Conservation (phyloP, 495 filamentous ascomycete species). For the Lichina pygmaea region DNA sequence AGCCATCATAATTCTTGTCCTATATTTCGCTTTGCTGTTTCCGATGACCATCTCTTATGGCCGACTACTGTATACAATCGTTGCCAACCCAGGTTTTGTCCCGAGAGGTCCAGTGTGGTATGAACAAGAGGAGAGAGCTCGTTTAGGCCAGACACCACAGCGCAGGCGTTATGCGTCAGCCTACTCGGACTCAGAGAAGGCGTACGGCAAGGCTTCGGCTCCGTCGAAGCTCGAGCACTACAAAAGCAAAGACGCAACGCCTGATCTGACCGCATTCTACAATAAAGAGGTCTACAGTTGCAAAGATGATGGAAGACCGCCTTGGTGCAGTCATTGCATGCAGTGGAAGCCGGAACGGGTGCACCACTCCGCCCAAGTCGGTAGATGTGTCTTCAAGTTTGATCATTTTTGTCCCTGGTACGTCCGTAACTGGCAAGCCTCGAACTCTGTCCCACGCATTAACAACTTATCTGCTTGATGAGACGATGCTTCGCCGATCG, state of each 20-base stretch:
- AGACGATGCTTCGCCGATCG: background rate
- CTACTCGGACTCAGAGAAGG: background rate
- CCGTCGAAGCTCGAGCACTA: constrained; percentile 7
- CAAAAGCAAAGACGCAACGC: background rate
- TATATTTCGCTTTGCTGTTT: constrained; percentile 44
- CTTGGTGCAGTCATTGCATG: constrained; percentile 53
- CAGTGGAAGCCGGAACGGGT: constrained; percentile 66
- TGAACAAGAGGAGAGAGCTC: constrained; percentile 1
- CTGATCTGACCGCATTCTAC: constrained; percentile 31
- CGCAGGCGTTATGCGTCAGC: background rate
- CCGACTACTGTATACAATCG: constrained; percentile 35
- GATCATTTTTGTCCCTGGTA: constrained; percentile 89
- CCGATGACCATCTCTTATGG: constrained; percentile 38
- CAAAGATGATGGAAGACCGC: constrained; percentile 48
- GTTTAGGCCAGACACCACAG: background rate
- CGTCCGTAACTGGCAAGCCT: constrained; percentile 4
- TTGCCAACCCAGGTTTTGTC: constrained; percentile 40
- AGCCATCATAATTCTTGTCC: constrained; percentile 37
- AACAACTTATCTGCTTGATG: background rate
- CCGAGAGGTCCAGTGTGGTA: constrained; percentile 24
- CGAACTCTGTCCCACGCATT: background rate
- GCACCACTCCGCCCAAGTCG: constrained; percentile 62
- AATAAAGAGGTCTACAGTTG: constrained; percentile 61
- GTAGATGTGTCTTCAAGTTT: constrained; percentile 63
- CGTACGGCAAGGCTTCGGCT: background rate